Base-by-base conservation (phyloP, 495 filamentous ascomycete genomes). In the Xylona heveae region DNA sequence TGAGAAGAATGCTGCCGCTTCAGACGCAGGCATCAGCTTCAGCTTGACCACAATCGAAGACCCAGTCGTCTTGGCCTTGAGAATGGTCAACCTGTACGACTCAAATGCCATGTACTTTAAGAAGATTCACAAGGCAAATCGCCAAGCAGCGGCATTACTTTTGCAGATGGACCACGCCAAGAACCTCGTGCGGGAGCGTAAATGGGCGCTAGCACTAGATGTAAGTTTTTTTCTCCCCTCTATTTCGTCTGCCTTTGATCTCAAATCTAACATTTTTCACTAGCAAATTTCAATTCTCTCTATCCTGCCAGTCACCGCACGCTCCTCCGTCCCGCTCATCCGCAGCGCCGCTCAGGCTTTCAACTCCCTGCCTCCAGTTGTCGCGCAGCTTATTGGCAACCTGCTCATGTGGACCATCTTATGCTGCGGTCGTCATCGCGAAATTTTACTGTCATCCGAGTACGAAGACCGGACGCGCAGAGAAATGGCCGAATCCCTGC, bases 331-430 rank as follows among this genome's bases (percentile, higher is more conserved):
- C 35, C 58, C 66, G 24, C 56, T 54, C 24, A 78, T 94, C 55
- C 78, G 88, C 20, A 57, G 58, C 39, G 61, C 65, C 29, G 79
- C 85, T 2, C 67, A 77, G 39, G 68, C 66, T 19, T 94, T 94
- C 47, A 16, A 30, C 8, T 58, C 61, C 2, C 58, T 90, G 5
- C 61, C 80, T 6, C 66, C 78, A 38, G 64, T 78, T 6, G 72
- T 95, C 19, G 72, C 82, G 1, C 69, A 77, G 45, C 91, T 83
- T 45, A 64, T 95, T 38, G 82, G 81, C 0, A 77, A 79, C 54
- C 58, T 94, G 31, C 64, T 97, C 19, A 74, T 92, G 54, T 93
- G 88, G 85, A 78, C 79, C 20, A 81, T 95, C 39, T 64, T 71
- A 14, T 79, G 76, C 46, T 88, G 84, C 49, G 68, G 71, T 31